A percentile compares a stretch with the other conserved stretches of the same genome.
phyloP scores from a whole-genome alignment of 352 stramenopile species.

The Globisporangium middletonii region DNA sequence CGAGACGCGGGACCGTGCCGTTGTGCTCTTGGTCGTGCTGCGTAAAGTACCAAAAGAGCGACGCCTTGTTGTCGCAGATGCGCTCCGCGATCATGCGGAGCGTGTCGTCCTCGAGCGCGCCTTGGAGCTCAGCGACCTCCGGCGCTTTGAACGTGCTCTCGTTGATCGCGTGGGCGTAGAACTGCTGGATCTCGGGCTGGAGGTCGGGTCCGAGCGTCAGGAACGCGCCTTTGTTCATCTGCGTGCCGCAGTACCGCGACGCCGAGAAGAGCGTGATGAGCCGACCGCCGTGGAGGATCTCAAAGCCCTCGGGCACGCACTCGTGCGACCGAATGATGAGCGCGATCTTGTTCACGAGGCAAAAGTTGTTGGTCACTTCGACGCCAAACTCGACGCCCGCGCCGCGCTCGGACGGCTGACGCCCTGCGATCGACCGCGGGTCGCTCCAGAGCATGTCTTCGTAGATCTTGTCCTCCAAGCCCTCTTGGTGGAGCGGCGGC shows the following conservation, averaged over 20 bases:
- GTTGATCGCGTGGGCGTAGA: constrained; percentile 87
- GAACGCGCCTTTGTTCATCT: constrained; percentile 93
- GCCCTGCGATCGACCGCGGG: constrained; percentile 66
- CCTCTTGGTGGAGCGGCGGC: constrained; percentile 80
- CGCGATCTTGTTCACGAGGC: constrained; percentile 89
- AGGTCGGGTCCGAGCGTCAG: constrained; percentile 87
- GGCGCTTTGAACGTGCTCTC: constrained; percentile 71
- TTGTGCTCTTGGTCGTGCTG: constrained; percentile 90
- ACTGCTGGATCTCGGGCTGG: constrained; percentile 92
- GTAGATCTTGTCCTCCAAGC: constrained; percentile 92
- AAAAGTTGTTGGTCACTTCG: constrained; percentile 93
- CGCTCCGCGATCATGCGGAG: constrained; percentile 92
- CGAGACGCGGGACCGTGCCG: constrained; percentile 73
- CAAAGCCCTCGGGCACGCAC: constrained; percentile 90
- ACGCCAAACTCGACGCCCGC: constrained; percentile 91
- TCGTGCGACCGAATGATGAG: constrained; percentile 93
- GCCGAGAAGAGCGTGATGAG: constrained; percentile 92
- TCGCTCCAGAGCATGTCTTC: constrained; percentile 93
- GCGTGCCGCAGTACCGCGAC: constrained; percentile 88
- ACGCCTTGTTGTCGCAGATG: constrained; percentile 89
- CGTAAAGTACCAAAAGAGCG: constrained; percentile 93
- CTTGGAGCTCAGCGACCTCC: constrained; percentile 66
- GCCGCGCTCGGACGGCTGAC: constrained; percentile 81
- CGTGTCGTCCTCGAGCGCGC: constrained; percentile 82
- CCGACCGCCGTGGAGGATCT: constrained; percentile 84